Evolutionary conservation across 1,284 basidiomycete species (phyloP), one percentile per base, ranked within the genome.

Genomic region (Butyriboletus appendiculatus): DNA sequence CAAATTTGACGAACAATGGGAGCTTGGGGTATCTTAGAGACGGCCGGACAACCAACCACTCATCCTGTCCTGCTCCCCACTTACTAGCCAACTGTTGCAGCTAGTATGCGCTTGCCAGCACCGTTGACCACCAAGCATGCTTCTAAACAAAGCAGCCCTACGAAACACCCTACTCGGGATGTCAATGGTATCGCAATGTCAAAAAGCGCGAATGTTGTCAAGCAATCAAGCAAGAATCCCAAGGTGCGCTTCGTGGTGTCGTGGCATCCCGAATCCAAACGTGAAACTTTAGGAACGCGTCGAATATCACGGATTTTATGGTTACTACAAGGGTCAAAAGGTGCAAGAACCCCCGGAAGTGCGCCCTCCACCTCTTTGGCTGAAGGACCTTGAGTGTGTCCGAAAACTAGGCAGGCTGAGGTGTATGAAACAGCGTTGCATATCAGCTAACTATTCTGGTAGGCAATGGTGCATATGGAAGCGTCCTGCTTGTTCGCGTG

Each of bases 401-500:
- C 73, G 65, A 39, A 66, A 67, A 20, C 63, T 80, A 60, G 77
- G 77, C 71, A 62, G 30, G 61, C 22, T 4, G 20, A 44, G n/a
- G 18, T 10, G 33, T 37, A 15, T 37, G 26, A 41, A 33, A 33
- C 34, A 39, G 20, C 32, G 20, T 47, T 20, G 35, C 38, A 20
- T 12, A 24, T 48, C 35, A 14, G n/a, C 41, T 54, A 33, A 65
- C 35, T 16, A 2, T 30, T 32, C 18, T 2, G 40, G 37, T 34
- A 79, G 76, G 78, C 10, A 61, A 63, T n/a, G 77, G 79, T n/a
- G 62, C 59, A 12, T 70, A 69, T 58, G 72, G 72, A 10, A 65
- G 67, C 20, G 80, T 79, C 14, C 60, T 78, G n/a, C 66, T 80
- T 5, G 77, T 75, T n/a, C 69, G 60, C 8, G 64, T 66, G 37